Conservation (phyloP, 345 rosid species). For the Hibiscus tridactylites region DNA sequence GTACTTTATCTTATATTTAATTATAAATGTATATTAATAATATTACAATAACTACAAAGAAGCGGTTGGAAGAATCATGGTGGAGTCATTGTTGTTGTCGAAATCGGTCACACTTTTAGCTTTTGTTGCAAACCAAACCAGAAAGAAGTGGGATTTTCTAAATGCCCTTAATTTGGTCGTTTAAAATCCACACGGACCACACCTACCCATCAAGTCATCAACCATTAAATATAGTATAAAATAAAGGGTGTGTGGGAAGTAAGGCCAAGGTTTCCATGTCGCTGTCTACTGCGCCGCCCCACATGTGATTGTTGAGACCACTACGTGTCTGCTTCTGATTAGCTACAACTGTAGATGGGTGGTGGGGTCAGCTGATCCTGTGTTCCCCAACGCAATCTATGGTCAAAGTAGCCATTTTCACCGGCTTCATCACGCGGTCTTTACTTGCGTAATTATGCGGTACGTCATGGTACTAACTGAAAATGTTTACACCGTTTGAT, state of each 20-base stretch:
- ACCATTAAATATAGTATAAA: neutral
- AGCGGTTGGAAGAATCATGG: no score
- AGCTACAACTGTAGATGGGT: neutral
- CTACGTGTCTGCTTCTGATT: neutral
- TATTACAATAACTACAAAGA: no score
- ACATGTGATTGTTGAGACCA: constrained; percentile 18
- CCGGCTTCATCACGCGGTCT: neutral
- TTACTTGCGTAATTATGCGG: neutral
- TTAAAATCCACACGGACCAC: neutral
- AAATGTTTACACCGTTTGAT: no score
- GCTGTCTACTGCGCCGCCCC: constrained; percentile 46
- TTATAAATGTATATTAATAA: no score
- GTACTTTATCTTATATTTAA: no score
- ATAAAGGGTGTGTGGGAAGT: no score
- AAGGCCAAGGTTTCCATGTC: constrained; percentile 17
- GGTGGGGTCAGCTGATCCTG: neutral
- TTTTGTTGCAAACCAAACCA: no score
- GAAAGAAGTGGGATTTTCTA: neutral
- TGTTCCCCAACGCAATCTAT: neutral
- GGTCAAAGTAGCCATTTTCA: neutral
- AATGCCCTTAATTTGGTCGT: neutral
- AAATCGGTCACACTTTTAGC: no score
- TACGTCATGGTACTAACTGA: no score
- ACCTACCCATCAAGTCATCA: neutral
- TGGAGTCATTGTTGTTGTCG: no score